Evolutionary conservation across 2,329 filamentous ascomycete genomes (phyloP).

Genomic region (Fusarium gaditjirri): DNA sequence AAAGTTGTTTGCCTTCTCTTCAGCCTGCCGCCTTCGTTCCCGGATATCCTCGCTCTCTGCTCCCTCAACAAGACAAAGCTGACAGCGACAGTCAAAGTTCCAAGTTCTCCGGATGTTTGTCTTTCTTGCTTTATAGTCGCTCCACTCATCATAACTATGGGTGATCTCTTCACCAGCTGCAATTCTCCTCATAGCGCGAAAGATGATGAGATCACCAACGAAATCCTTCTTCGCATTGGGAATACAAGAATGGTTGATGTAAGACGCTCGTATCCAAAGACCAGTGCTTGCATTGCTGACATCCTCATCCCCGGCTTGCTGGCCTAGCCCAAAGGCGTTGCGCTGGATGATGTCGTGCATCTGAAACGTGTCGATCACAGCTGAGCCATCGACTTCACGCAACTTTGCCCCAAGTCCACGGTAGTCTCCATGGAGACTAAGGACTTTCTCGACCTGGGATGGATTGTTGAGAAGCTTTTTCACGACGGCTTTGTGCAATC

Average conservation of each 20-base stretch:
- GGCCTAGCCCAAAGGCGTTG: constrained; percentile 49
- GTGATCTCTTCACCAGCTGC: constrained; percentile 49
- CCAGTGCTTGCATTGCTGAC: constrained; percentile 50
- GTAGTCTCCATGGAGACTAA: constrained; percentile 45
- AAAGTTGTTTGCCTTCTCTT: constrained; percentile 39
- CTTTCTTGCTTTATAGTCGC: constrained; percentile 40
- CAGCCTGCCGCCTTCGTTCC: constrained; percentile 31
- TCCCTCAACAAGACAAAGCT: constrained; percentile 49
- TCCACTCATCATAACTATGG: constrained; percentile 47
- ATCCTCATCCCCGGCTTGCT: constrained; percentile 44
- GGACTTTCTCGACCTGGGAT: constrained; percentile 32
- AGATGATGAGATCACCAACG: constrained; percentile 53
- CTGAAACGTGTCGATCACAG: constrained; percentile 47
- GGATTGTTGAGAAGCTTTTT: constrained; percentile 45
- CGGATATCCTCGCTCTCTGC: constrained; percentile 30
- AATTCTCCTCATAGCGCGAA: constrained; percentile 51
- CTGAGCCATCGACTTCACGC: constrained; percentile 40
- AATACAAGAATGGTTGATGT: constrained; percentile 56
- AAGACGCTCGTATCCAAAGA: constrained; percentile 53
- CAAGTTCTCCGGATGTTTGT: constrained; percentile 44
- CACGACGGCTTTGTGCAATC: constrained; percentile 45
- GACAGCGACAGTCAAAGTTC: constrained; percentile 53
- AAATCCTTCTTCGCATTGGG: constrained; percentile 51
- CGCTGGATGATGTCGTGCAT: constrained; percentile 48
- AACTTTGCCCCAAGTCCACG: constrained; percentile 31